Evolutionary conservation across 2,329 filamentous ascomycete genomes (phyloP).

Genomic region (Exophiala sp.): DNA sequence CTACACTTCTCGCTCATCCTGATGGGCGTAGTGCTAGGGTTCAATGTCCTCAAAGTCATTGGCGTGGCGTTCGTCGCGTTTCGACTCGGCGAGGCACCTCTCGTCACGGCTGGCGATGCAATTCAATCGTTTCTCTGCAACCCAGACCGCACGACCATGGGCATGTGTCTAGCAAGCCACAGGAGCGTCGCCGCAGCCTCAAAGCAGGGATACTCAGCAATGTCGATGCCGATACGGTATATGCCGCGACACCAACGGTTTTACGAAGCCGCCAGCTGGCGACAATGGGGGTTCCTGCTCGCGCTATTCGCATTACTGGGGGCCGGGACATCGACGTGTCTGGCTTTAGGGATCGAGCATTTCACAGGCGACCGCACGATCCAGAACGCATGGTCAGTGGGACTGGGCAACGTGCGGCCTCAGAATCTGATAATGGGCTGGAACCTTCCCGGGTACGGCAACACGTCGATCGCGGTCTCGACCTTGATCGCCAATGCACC

Average conservation of each 20-base stretch:
- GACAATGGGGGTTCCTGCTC: conserved; percentile 25
- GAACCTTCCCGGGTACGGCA: conserved; percentile 19
- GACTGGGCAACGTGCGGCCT: conserved; percentile 15
- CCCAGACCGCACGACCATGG: conserved; percentile 32
- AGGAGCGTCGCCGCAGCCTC: conserved; percentile 17
- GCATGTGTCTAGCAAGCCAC: conserved; percentile 29
- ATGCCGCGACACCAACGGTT: conserved; percentile 17
- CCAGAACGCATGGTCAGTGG: conserved; percentile 22
- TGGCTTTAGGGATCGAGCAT: conserved; percentile 16
- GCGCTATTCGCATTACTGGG: conserved; percentile 14
- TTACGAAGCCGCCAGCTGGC: conserved; percentile 19
- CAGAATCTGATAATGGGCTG: conserved; percentile 19
- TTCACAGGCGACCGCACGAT: conserved; percentile 22
- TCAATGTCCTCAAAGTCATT: conserved; percentile 26
- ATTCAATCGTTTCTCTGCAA: conserved; percentile 35
- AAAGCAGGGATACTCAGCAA: conserved; percentile 14
- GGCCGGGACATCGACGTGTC: conserved; percentile 14
- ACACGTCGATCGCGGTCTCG: conserved; percentile 15
- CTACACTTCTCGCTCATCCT: conserved; percentile 26
- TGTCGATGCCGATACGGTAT: conserved; percentile 18
- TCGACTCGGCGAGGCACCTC: conserved; percentile 19
- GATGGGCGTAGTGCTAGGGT: conserved; percentile 25
- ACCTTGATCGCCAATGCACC: conserved; percentile 35
- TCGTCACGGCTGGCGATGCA: conserved; percentile 36
- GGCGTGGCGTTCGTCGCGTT: conserved; percentile 23